Evolutionary conservation across 768 basidiomycete species (phyloP).

Genomic region (Panaeolus papilionaceus): DNA sequence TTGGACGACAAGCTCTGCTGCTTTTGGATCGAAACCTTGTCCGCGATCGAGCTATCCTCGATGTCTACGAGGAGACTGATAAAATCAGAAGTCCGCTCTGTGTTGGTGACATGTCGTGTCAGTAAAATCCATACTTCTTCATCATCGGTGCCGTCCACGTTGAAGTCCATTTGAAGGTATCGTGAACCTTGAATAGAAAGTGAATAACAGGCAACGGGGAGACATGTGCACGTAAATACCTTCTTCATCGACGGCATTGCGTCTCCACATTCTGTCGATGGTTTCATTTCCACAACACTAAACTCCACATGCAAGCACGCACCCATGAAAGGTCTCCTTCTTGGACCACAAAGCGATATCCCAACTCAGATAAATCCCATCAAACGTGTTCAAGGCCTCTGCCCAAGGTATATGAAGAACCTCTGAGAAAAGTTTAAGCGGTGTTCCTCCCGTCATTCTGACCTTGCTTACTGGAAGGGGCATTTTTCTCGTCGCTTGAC

Average conservation of each 20-base stretch:
- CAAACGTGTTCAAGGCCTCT: slow-evolving; percentile 73
- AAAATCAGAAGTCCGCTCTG: slow-evolving; percentile 66
- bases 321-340: slow-evolving; percentile 72
- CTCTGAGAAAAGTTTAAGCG: slow-evolving; percentile 36
- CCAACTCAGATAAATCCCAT: slow-evolving; percentile 89
- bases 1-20: slow-evolving; percentile 43
- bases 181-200: slow-evolving; percentile 37
- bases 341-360: slow-evolving; percentile 67
- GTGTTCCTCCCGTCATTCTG: not conserved
- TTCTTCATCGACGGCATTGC: slow-evolving; percentile 37
- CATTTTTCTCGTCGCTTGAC: slow-evolving; percentile 31
- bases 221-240: slow-evolving; percentile 23
- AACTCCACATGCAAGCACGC: slow-evolving; percentile 24
- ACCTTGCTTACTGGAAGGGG: slow-evolving; percentile 35
- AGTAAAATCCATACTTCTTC: slow-evolving; percentile 83
- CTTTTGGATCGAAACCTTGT: slow-evolving; percentile 31
- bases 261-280: slow-evolving; percentile 28
- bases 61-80: slow-evolving; percentile 65
- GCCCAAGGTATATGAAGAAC: slow-evolving; percentile 76
- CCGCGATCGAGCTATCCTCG: slow-evolving; percentile 45
- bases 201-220: too few species aligned
- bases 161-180: slow-evolving; percentile 43
- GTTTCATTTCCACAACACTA: too few species aligned
- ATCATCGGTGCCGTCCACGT: slow-evolving; percentile 29
- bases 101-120: slow-evolving; percentile 73